Base-by-base conservation (phyloP, 306 rosid genomes). In the Astragalus membranaceus region DNA sequence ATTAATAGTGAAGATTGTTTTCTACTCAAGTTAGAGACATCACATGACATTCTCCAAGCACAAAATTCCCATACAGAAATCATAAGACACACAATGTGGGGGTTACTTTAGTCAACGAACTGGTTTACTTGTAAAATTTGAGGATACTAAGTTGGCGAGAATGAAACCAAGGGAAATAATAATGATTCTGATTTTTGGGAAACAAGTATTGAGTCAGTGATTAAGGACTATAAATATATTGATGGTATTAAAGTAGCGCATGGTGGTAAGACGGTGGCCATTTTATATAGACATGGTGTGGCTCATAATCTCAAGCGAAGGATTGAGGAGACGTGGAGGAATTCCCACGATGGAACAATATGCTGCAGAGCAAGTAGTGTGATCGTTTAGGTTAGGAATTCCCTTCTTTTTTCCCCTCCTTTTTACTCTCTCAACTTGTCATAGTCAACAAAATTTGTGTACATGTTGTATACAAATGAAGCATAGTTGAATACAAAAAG, bases 61-160 rank as follows among this genome's bases (percentile, higher is more conserved):
- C 97, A 88, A 58, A 84, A 80, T 82, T 32, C 88, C 11, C 79
- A 85, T 30, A 85, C 92, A 0, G 98, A 87, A 68, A 67, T 87
- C 3, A 67, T 84, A 6, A 88, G 83, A 33, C 98, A 93, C 82
- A 87, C 88, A 0, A 49, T 88, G 15, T 85, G 92, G 93, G n/a
- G 98, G 98, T 0, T 88, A 93, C 76, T 93, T 93, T 72, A 93
- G 94, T 84, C 90, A 85, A 63, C 83, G 96, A 1, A 93, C 97
- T 0, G 98, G 97, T 9, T 81, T 90, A 13, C 87, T 93, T 0
- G 56, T 90, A 47, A 90, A 87, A 53, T 88, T 93, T 3, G 97
- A 90, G 73, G 98, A 93, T 83, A 81, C 78, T 9, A 90, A 90
- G 63, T 60, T 90, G 53, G 88, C 90, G 11, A 75, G 75, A 43